These are phyloP conservation scores for Monosporascus sp. DNA, from an alignment of 2,329 filamentous ascomycete genomes.

Conservation along the genomic window DNA sequence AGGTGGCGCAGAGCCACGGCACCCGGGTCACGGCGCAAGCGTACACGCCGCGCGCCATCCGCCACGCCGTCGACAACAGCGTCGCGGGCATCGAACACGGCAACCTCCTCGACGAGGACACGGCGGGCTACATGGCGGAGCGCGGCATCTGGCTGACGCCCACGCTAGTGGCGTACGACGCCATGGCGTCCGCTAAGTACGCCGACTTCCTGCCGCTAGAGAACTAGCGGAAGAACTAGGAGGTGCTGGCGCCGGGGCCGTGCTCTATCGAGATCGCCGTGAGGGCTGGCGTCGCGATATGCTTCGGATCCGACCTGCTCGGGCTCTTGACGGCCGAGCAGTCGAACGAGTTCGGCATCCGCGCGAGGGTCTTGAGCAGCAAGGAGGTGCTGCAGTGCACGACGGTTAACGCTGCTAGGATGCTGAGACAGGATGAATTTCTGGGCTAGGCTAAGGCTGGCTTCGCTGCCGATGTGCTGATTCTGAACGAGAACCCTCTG, in stretches of 20 bases:
- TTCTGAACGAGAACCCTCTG: slow-evolving; percentile 44
- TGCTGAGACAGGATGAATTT: slow-evolving; percentile 36
- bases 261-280: slow-evolving; percentile 22
- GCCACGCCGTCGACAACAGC: slow-evolving; percentile 49
- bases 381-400: slow-evolving; percentile 7
- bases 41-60: slow-evolving; percentile 50
- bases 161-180: slow-evolving; percentile 43
- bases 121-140: slow-evolving; percentile 39
- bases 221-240: slow-evolving; percentile 10
- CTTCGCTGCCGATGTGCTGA: slow-evolving; percentile 42
- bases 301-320: slow-evolving; percentile 47
- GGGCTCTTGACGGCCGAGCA: slow-evolving; percentile 41
- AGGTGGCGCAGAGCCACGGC: slow-evolving; percentile 40
- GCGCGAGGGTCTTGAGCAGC: slow-evolving; percentile 32
- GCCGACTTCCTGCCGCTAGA: slow-evolving; percentile 33
- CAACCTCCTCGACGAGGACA: slow-evolving; percentile 29
- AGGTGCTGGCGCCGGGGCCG: slow-evolving; percentile 1
- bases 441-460: slow-evolving; percentile 42
- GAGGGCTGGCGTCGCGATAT: slow-evolving; percentile 44
- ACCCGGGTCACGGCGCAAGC: slow-evolving; percentile 55
- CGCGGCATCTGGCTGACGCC: slow-evolving; percentile 42
- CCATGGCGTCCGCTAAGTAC: slow-evolving; percentile 36
- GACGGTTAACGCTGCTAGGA: slow-evolving; percentile 38
- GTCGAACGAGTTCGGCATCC: slow-evolving; percentile 40
- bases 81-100: slow-evolving; percentile 41